phyloP scores from a whole-genome alignment of 2,329 filamentous ascomycete genomes.

The Cercospora sp. region DNA sequence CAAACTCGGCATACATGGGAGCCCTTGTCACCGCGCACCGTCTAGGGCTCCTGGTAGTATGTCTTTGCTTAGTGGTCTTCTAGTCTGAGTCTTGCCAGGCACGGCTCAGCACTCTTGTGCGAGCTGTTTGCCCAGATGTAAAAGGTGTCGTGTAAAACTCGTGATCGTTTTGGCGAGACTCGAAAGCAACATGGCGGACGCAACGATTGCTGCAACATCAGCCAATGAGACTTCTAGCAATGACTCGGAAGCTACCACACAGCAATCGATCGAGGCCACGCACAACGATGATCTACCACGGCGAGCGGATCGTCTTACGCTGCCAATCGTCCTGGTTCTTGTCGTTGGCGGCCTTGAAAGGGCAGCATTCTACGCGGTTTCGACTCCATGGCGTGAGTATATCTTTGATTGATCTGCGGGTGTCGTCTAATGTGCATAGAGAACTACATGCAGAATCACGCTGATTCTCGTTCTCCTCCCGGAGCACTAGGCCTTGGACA shows the following conservation, averaged over 20 bases:
- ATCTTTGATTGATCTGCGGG: not conserved
- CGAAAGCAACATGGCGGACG: not conserved
- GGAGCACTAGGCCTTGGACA: constrained; percentile 20
- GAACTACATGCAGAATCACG: constrained; percentile 20
- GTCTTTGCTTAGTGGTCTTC: not conserved
- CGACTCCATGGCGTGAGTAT: constrained; percentile 18
- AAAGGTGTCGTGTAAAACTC: not conserved
- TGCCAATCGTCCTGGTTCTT: constrained; percentile 14
- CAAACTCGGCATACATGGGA: not conserved
- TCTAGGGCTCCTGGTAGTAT: not conserved
- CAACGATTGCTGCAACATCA: not conserved
- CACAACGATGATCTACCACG: constrained; percentile 42
- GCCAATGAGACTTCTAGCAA: not conserved
- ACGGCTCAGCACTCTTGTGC: not conserved
- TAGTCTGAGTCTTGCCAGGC: not conserved
- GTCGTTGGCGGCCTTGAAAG: constrained; percentile 16
- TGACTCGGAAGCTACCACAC: not conserved
- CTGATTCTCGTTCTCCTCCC: not conserved
- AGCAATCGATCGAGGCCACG: not conserved
- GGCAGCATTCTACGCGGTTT: constrained; percentile 15
- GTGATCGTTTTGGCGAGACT: not conserved
- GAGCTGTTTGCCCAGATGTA: not conserved
- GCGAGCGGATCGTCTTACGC: constrained; percentile 42
- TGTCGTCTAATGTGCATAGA: constrained; percentile 8
- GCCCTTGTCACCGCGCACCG: not conserved